Evolutionary conservation across 1,284 basidiomycete species (phyloP).

Genomic region (Rhodotorula sp.): DNA sequence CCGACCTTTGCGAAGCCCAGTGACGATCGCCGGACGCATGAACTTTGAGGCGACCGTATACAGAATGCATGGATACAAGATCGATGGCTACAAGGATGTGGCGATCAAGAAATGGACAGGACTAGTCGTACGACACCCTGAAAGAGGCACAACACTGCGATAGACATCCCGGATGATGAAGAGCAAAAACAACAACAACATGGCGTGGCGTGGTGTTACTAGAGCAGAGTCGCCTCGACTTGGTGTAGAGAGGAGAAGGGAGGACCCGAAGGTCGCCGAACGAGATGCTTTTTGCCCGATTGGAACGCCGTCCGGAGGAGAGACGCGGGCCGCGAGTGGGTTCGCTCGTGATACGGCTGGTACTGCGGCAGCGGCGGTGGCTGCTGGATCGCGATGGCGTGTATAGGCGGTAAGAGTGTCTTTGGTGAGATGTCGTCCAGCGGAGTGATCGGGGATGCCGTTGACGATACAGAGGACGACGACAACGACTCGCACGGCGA

Average conservation of each 20-base stretch:
- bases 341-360: neutral
- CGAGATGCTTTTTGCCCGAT: constrained; percentile 11
- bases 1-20: too few species aligned
- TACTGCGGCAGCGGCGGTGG: constrained; percentile 6
- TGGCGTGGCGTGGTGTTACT: too few species aligned
- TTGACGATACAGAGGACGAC: constrained; percentile 24
- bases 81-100: neutral
- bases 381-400: neutral
- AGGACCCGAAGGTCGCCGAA: neutral
- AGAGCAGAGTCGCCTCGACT: neutral
- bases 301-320: constrained; percentile 25
- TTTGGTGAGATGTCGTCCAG: constrained; percentile 22
- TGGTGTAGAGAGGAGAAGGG: neutral
- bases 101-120: too few species aligned
- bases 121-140: too few species aligned
- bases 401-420: constrained; percentile 7
- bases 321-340: constrained; percentile 21
- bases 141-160: too few species aligned
- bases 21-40: too few species aligned
- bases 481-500: constrained; percentile 28
- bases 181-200: too few species aligned
- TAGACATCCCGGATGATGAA: too few species aligned
- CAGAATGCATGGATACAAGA: neutral
- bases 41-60: neutral
- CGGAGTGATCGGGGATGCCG: constrained; percentile 33